Conservation (phyloP, 306 rosid genomes). For the Rosa lucieae region DNA sequence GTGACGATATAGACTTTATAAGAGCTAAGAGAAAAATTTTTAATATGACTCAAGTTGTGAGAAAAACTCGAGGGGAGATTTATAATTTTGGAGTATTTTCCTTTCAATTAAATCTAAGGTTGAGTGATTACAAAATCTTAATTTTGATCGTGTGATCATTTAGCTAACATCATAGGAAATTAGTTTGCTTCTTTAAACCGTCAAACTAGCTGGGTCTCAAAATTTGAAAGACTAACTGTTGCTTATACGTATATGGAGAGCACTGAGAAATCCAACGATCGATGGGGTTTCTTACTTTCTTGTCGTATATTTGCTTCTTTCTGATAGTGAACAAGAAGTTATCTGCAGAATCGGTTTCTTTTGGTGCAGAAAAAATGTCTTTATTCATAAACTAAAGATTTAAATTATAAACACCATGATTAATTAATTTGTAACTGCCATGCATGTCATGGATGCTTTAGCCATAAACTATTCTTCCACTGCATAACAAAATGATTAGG, state of each 20-base stretch:
- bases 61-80: no score
- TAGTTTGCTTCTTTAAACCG: no score
- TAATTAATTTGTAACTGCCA: neutral
- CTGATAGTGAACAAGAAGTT: neutral
- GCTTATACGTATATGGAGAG: neutral
- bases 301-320: neutral
- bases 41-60: no score
- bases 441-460: neutral
- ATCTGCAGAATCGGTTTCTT: neutral
- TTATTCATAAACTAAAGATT: neutral
- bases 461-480: neutral
- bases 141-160: no score
- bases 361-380: neutral
- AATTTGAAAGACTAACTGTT: no score
- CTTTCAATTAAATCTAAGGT: no score
- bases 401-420: neutral
- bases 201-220: no score
- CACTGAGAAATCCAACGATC: neutral
- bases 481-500: neutral
- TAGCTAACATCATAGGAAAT: no score
- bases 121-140: no score
- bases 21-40: no score
- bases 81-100: no score
- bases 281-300: neutral
- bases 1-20: no score